These are phyloP conservation scores for Pilaira anomala DNA, from an alignment of 192 early-diverging fungal species.

Conservation along the genomic window DNA sequence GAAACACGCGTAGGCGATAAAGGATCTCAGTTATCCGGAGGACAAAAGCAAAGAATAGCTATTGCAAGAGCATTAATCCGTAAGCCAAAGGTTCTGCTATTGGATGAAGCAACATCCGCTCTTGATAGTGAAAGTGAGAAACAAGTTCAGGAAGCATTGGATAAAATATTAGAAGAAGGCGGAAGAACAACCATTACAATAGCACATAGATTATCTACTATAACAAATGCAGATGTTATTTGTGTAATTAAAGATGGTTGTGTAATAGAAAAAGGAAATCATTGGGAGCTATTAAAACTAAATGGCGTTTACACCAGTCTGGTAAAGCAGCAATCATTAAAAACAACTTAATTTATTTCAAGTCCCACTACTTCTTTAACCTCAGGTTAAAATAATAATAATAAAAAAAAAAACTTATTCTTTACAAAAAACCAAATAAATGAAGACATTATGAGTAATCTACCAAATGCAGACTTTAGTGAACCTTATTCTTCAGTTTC, in stretches of 20 bases:
- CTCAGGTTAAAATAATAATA: too few species aligned
- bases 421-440: too few species aligned
- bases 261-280: constrained; percentile 71
- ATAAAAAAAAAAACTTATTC: too few species aligned
- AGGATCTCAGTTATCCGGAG: constrained; percentile 60
- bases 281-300: constrained; percentile 65
- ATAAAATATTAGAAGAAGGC: constrained; percentile 56
- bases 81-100: constrained; percentile 76
- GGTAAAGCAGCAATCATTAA: constrained; percentile 63
- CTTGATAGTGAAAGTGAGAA: constrained; percentile 71
- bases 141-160: constrained; percentile 65
- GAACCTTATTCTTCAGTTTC: constrained; percentile 38
- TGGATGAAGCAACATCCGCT: constrained; percentile 85
- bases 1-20: constrained; percentile 69
- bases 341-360: constrained; percentile 20
- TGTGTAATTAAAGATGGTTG: constrained; percentile 73
- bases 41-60: constrained; percentile 81
- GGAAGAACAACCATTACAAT: constrained; percentile 72
- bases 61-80: constrained; percentile 87
- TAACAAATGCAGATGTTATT: constrained; percentile 81
- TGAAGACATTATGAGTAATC: neutral
- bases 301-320: constrained; percentile 60
- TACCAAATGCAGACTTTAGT: neutral
- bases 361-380: too few species aligned
- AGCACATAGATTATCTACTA: constrained; percentile 71